These are phyloP conservation scores for Aspergillus brasiliensis DNA, from an alignment of 2,329 filamentous ascomycete species.

Conservation along the genomic window DNA sequence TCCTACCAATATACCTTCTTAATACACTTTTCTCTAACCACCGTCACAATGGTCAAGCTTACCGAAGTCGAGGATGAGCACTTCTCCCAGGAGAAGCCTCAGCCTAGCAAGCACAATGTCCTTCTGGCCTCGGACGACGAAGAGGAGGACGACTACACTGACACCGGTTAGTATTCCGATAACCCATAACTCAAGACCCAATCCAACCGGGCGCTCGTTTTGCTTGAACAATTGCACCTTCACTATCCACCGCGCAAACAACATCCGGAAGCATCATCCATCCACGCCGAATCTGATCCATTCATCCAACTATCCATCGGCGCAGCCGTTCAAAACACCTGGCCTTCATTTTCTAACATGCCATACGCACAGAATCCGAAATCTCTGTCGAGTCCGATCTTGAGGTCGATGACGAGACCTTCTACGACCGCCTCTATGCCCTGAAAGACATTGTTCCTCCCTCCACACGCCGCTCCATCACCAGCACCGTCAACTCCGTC, in stretches of 20 bases:
- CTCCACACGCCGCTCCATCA: constrained; percentile 68
- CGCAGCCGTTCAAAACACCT: background rate
- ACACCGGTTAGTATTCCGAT: constrained; percentile 69
- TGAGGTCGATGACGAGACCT: constrained; percentile 56
- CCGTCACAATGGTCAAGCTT: constrained; percentile 80
- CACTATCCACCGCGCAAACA: constrained; percentile 59
- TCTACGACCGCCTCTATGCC: constrained; percentile 71
- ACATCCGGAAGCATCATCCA: constrained; percentile 11
- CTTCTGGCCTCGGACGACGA: constrained; percentile 59
- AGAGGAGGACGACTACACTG: constrained; percentile 83
- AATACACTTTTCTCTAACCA: constrained; percentile 12
- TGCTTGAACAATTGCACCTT: background rate
- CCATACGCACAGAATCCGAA: constrained; percentile 66
- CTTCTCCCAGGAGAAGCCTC: constrained; percentile 72
- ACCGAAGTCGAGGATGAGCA: constrained; percentile 97
- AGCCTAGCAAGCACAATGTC: constrained; percentile 62
- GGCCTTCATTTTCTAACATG: background rate
- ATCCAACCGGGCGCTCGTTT: background rate
- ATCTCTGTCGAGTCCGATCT: constrained; percentile 80
- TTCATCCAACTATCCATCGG: background rate
- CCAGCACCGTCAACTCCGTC: constrained; percentile 56
- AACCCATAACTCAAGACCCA: background rate
- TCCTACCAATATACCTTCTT: constrained; percentile 13
- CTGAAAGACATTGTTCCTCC: constrained; percentile 76
- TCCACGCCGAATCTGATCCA: constrained; percentile 3